phyloP scores from a whole-genome alignment of 371 early-diverging fungal species.

The Apophysomyces elegans region DNA sequence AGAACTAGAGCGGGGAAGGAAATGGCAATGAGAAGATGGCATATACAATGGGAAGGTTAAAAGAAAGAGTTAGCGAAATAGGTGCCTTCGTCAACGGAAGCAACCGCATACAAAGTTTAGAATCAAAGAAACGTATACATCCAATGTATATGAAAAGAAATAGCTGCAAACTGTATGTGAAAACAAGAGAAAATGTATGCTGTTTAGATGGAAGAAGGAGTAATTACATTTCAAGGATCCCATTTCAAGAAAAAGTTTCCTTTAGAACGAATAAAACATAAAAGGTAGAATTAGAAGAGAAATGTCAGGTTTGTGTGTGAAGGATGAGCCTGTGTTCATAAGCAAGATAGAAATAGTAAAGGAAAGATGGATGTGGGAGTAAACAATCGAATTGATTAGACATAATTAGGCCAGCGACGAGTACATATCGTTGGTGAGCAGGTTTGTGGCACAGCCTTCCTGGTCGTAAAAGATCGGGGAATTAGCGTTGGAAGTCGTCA shows the following conservation, averaged over 20 bases:
- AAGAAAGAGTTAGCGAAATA: not conserved
- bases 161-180: not conserved
- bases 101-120: conserved; percentile 1
- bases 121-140: not conserved
- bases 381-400: not conserved
- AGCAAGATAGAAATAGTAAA: not conserved
- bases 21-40: not conserved
- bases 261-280: conserved; percentile 8
- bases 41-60: not conserved
- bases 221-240: conserved; percentile 7
- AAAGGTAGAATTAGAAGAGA: not conserved
- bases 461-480: conserved; percentile 4
- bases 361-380: not conserved
- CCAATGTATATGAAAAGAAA: conserved; percentile 5
- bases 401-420: conserved; percentile 8
- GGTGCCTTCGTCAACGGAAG: conserved; percentile 7
- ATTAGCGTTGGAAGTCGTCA: conserved; percentile 26
- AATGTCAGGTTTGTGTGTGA: not conserved
- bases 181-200: conserved; percentile 4
- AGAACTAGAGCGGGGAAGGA: conserved; percentile 9
- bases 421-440: conserved; percentile 4
- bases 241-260: not conserved
- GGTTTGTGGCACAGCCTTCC: conserved; percentile 7
- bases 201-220: conserved; percentile 2
- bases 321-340: conserved; percentile 2